Base-by-base conservation (phyloP, 257 asterid genomes). In the Capsicum rhomboideum region DNA sequence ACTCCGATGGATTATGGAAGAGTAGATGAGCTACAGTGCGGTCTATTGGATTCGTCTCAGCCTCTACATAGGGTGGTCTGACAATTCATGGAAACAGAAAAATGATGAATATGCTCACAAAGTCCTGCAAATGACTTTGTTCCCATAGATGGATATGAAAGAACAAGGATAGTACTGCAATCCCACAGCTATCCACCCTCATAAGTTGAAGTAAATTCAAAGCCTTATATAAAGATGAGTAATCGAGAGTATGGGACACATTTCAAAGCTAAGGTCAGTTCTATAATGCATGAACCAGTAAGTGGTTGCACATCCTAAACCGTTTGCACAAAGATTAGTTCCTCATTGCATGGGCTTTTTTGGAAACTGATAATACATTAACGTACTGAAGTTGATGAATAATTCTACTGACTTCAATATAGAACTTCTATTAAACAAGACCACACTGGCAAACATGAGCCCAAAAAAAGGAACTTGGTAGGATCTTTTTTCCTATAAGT, bases 1-100 rank as follows among this genome's bases (percentile, higher is more conserved):
- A 83, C 67, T 90, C 94, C 1, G 82, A 79, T 21, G 96, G 94
- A 89, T 90, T 87, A 83, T 93, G 94, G 92, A 95, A 95, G 86
- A 95, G 96, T 81, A 95, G 88, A 90, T 92, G 97, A 52, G 99
- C 99, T 82, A 95, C 93, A 21, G 90, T 86, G 58, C 99, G 96
- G 84, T 95, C 99, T 68, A 93, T 90, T 29, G 99, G 97, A 83
- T 95, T 95, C 54, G 98, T 95, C 74, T 93, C 88, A 0, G 95
- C 90, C 90, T 95, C 99, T 81, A 88, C 86, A 84, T 90, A 91
- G 56, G 90, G 88, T 68, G 86, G 88, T 85, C 91, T 85, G 55
- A 82, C 86, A 86, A 90, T 90, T 92, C 98, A 80, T 83, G 31
- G 63, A 84, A 85, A 82, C 82, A 72, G 80, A 64, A 69, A 69